Evolutionary conservation across 1,139 yeast species (phyloP), one percentile per base, ranked within the genome.

Genomic region (Debaryomycetaceae sp.): DNA sequence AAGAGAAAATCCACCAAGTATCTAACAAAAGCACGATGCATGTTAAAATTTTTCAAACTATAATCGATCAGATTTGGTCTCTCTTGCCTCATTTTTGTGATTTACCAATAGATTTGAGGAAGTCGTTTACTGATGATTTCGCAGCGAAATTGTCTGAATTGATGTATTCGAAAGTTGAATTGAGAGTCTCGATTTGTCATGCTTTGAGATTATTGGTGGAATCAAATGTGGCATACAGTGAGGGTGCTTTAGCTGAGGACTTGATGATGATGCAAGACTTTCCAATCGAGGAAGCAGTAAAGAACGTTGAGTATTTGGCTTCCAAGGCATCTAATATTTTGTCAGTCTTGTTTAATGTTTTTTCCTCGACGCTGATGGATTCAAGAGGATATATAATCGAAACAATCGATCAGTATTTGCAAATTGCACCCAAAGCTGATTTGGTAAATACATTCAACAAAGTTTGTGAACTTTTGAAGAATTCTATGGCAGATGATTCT

Each of bases 31-130:
- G 78, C 38, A 79, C 89, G 1, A 72, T 84, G 49, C 85, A 86
- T 56, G 65, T 69, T 43, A 91, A 88, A 61, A 79, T 91, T 40
- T 86, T 85, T 56, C 78, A 80, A 53, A 91, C 98, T 1, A 79
- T 92, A 39, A 69, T 86, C 35, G 96, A 87, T 57, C 99, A 92
- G 70, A 73, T 89, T 37, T 91, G 98, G 97, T 81, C 95, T 2
- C 72, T 91, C 45, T 69, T 92, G 45, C 97, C 98, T 13, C 85
- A 82, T 50, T 92, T 89, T 62, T 85, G 95, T 58, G 94, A 87
- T 57, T 73, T 91, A 52, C 96, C 98, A 30, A 71, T 68, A 31
- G 98, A 94, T 62, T 67, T 89, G 47, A 61, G 58, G 22, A 56
- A 56, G 5, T 70, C 87, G 0, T 88, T 91, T 55, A 79, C 79